Evolutionary conservation across 495 filamentous ascomycete species (phyloP).

Genomic region (Apodospora peruviana): DNA sequence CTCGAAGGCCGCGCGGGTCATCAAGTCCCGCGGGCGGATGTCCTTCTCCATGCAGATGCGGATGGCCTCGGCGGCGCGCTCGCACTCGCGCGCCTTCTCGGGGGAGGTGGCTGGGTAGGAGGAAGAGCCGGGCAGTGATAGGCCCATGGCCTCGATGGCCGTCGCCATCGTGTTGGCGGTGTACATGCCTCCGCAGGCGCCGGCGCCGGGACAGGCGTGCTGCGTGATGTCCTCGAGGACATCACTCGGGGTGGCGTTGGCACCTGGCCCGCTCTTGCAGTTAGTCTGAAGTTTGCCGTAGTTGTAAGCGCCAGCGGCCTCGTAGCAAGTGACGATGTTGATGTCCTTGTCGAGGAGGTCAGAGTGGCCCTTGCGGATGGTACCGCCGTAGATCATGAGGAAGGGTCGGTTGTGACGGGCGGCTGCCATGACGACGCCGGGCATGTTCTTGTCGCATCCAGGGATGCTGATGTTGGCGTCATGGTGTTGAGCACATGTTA

Average conservation of each 20-base stretch:
- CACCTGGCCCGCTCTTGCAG: conserved; percentile 25
- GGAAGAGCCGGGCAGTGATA: conserved; percentile 83
- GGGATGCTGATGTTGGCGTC: conserved; percentile 94
- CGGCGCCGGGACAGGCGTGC: conserved; percentile 82
- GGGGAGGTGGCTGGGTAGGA: conserved; percentile 84
- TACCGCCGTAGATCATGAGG: conserved; percentile 76
- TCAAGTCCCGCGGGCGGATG: conserved; percentile 76
- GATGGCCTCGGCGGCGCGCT: conserved; percentile 81
- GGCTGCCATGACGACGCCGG: conserved; percentile 62
- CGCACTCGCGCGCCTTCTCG: conserved; percentile 87
- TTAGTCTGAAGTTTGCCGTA: conserved; percentile 59
- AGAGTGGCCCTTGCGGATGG: conserved; percentile 82
- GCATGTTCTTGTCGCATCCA: conserved; percentile 99
- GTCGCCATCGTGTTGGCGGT: conserved; percentile 98
- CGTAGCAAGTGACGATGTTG: conserved; percentile 88
- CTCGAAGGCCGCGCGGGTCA: conserved; percentile 83
- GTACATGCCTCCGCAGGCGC: conserved; percentile 96
- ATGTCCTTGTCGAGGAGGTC: conserved; percentile 70
- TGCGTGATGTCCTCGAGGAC: conserved; percentile 83
- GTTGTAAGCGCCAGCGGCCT: conserved; percentile 80
- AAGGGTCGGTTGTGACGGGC: conserved; percentile 87
- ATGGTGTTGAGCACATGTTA: conserved; percentile 81
- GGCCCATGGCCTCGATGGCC: conserved; percentile 92
- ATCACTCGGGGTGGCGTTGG: conserved; percentile 57
- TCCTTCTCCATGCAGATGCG: conserved; percentile 79